Evolutionary conservation across 2,329 filamentous ascomycete species (phyloP).

Genomic region (Fusarium agapanthi): DNA sequence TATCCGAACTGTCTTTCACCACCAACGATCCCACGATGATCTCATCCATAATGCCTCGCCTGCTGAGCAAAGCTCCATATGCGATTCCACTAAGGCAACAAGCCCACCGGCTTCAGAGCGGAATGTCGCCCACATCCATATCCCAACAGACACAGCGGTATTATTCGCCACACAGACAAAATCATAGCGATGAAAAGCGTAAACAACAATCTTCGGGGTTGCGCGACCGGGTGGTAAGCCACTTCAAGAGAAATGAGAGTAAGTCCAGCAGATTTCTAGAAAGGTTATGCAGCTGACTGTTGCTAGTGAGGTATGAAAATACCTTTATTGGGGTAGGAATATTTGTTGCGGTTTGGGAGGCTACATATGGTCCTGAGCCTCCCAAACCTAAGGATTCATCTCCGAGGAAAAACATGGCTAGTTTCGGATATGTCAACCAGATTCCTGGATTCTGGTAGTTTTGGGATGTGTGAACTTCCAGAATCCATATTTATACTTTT

Average conservation of each 20-base stretch:
- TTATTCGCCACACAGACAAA: background rate
- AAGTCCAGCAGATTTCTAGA: background rate
- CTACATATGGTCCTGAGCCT: background rate
- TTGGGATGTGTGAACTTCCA: fast-evolving
- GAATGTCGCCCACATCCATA: too few species aligned
- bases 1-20: fast-evolving
- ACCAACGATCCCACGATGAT: background rate
- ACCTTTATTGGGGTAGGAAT: background rate
- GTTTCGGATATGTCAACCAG: fast-evolving
- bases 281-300: background rate
- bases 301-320: background rate
- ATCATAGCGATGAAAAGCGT: fast-evolving
- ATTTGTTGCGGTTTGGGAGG: fast-evolving
- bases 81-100: background rate
- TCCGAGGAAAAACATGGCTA: background rate
- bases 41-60: background rate
- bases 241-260: background rate
- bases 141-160: background rate
- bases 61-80: background rate
- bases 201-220: too few species aligned
- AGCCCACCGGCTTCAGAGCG: background rate
- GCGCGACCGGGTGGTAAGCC: fast-evolving
- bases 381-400: background rate
- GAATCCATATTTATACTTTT: fast-evolving
- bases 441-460: background rate